A percentile compares a stretch with the other conserved stretches of the same genome.
phyloP scores from a whole-genome alignment of 169 alveolate genomes.

The Besnoitia besnoiti region DNA sequence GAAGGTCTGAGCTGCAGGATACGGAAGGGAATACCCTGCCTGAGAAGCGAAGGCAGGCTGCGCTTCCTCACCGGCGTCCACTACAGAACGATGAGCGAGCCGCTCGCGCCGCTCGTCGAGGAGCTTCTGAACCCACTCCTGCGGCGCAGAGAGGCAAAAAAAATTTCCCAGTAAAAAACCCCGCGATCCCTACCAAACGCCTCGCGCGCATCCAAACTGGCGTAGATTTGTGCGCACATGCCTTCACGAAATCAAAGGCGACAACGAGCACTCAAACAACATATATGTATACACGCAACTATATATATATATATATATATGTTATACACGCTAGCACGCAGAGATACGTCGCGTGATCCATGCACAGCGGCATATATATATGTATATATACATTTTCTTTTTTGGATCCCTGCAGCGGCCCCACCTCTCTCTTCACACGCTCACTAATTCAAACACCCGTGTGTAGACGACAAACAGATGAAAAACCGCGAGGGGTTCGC shows the following conservation, averaged over 20 bases:
- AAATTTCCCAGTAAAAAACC: not conserved
- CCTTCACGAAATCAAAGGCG: no score
- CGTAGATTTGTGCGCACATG: no score
- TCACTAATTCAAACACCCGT: no score
- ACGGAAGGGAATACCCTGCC: not conserved
- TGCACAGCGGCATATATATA: not conserved
- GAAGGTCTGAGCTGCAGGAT: not conserved
- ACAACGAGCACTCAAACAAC: no score
- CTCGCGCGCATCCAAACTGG: no score
- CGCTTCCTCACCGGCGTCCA: not conserved
- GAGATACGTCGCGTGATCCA: no score
- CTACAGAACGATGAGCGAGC: not conserved
- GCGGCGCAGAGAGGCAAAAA: not conserved
- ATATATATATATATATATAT: not conserved
- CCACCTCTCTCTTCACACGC: no score
- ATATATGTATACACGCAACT: not conserved
- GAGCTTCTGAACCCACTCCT: slow-evolving; percentile 28
- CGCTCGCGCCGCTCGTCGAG: not conserved
- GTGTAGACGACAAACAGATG: not conserved
- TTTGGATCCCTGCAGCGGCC: not conserved
- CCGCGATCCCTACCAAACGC: no score
- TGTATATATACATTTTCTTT: not conserved
- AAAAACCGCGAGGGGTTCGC: not conserved
- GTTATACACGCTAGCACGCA: no score
- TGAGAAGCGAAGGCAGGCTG: no score